Evolutionary conservation across 2,329 filamentous ascomycete genomes (phyloP), one percentile per base, ranked within the genome.

Genomic region (Beauveria brongniartii): DNA sequence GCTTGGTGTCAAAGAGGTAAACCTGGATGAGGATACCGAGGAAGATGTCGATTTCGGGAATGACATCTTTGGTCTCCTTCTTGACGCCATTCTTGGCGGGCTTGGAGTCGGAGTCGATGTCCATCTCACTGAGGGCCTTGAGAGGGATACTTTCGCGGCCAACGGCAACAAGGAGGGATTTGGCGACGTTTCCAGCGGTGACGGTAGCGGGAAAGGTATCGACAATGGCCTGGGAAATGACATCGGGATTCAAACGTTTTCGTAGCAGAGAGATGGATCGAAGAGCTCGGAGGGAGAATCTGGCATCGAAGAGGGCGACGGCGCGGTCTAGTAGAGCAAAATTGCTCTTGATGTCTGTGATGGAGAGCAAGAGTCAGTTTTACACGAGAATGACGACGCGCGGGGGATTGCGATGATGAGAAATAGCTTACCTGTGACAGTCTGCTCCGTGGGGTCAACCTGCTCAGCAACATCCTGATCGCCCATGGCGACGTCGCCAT

Each of bases 201-300:
- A 77, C 77, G 54, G 78, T 79, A 26, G 83, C 77, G 60, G 87
- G 81, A 74, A 92, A 96, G 47, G 89, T 92, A 69, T 95, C 88
- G 67, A 86, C 85, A 70, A 96, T 89, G 69, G 89, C 88, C 74
- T 90, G 86, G 55, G 87, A 84, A 67, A 97, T 81, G 67, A 96
- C 87, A 67, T 93, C 90, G 62, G 90, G 84, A 16, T 88, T 90
- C 67, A 96, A 82, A 67, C 91, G 86, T 82, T 97, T 97, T 74
- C 94, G 91, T 73, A 97, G 87, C 60, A 92, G 92, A 46, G 94
- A 96, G 78, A 97, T 96, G 68, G 92, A 96, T 70, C 94, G 89
- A 65, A 99, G 84, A 64, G 94, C 94, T 72, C 94, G 86, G 65
- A 99, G 88, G 61, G 93, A 91, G 78, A 97, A 99, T 79, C 94